These are phyloP conservation scores for Phytopythium delawarense DNA, from an alignment of 352 stramenopile genomes.

Conservation along the genomic window DNA sequence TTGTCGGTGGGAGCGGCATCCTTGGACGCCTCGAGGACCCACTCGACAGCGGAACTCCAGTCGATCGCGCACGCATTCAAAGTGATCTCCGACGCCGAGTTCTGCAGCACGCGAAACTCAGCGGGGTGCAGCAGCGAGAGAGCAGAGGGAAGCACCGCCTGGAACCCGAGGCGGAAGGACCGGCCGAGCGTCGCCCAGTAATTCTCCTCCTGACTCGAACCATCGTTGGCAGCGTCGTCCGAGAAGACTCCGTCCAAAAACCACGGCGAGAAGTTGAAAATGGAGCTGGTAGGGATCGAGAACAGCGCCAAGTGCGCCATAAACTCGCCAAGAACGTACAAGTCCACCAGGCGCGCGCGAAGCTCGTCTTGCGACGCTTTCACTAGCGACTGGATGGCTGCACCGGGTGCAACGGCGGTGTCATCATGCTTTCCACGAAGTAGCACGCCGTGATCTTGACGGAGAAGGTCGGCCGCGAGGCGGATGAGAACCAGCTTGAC, in stretches of 20 bases:
- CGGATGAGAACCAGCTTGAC: slow-evolving; percentile 40
- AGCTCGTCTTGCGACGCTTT: slow-evolving; percentile 4
- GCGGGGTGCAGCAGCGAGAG: slow-evolving; percentile 40
- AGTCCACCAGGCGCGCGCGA: slow-evolving; percentile 28
- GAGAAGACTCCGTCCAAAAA: slow-evolving; percentile 44
- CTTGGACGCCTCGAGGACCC: slow-evolving; percentile 15
- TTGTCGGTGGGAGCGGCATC: slow-evolving; percentile 11
- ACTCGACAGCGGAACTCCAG: slow-evolving; percentile 34
- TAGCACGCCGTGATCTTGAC: slow-evolving; percentile 33
- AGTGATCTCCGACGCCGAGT: slow-evolving; percentile 20
- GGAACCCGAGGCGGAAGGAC: slow-evolving; percentile 52
- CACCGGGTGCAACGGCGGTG: not conserved
- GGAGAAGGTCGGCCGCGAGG: slow-evolving; percentile 23
- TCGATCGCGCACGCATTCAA: slow-evolving; percentile 36
- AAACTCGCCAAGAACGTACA: slow-evolving; percentile 60
- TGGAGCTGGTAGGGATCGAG: slow-evolving; percentile 35
- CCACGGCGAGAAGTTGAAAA: slow-evolving; percentile 48
- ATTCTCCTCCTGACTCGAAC: slow-evolving; percentile 12
- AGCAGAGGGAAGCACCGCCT: slow-evolving; percentile 44
- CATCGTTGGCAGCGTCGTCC: slow-evolving; percentile 3
- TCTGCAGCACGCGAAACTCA: slow-evolving; percentile 55
- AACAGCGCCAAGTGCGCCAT: slow-evolving; percentile 57
- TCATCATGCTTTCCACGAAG: slow-evolving; percentile 5
- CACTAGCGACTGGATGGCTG: not conserved
- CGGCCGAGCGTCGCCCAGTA: slow-evolving; percentile 18